These are phyloP conservation scores for Byssochlamys sp. DNA, from an alignment of 2,329 filamentous ascomycete genomes.

Conservation along the genomic window DNA sequence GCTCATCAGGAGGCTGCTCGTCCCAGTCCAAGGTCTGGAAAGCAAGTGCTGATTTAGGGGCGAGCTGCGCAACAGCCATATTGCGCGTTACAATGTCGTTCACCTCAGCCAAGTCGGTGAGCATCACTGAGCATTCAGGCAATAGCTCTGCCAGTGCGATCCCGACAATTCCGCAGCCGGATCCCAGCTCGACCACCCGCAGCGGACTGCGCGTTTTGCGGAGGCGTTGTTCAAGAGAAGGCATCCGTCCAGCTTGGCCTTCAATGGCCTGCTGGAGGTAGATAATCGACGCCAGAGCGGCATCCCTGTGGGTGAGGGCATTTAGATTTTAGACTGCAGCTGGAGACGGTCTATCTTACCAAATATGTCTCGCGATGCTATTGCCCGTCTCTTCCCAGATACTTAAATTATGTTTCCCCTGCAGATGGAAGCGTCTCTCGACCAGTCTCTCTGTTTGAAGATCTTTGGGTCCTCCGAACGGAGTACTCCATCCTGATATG, in stretches of 20 bases:
- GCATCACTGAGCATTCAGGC: constrained; percentile 43
- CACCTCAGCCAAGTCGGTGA: constrained; percentile 60
- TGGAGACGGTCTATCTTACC: constrained; percentile 36
- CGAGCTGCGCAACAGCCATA: constrained; percentile 35
- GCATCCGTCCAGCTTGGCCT: constrained; percentile 13
- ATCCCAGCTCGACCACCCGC: constrained; percentile 55
- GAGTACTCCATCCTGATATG: constrained; percentile 49
- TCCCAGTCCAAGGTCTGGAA: constrained; percentile 57
- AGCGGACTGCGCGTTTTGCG: constrained; percentile 24
- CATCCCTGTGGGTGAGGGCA: constrained; percentile 38
- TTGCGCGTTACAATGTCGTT: constrained; percentile 52
- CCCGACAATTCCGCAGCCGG: constrained; percentile 60
- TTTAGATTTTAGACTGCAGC: constrained; percentile 7
- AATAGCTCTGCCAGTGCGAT: constrained; percentile 51
- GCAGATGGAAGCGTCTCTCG: constrained; percentile 44
- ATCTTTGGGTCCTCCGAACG: constrained; percentile 30
- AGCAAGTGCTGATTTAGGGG: constrained; percentile 33
- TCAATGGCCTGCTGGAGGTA: constrained; percentile 40
- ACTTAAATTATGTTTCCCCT: constrained; percentile 30
- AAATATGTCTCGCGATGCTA: constrained; percentile 62
- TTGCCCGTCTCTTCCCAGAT: constrained; percentile 64
- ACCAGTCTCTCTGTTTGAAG: constrained; percentile 43
- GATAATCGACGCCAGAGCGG: constrained; percentile 48
- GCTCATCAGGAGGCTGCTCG: constrained; percentile 37
- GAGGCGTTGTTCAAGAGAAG: constrained; percentile 25